Base-by-base conservation (phyloP, 768 basidiomycete genomes). In the Jaapia argillacea region DNA sequence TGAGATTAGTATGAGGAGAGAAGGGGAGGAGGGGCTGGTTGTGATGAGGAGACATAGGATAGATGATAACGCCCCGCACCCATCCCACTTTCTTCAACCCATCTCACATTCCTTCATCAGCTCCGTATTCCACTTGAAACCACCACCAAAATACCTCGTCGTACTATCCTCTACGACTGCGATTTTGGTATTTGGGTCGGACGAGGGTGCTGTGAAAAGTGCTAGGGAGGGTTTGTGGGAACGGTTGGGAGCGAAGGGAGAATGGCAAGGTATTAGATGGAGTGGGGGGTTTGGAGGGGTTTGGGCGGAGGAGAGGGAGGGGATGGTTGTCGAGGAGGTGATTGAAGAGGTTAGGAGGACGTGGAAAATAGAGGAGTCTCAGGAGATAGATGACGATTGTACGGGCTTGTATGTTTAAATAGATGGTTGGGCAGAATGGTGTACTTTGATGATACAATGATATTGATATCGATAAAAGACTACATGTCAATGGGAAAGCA, bases 211-310 rank as follows among this genome's bases (percentile, higher is more conserved):
- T 6, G 79, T 85, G n/a, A 83, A 79, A 58, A 66, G 62, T 48
- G 62, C 61, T 2, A 81, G 82, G 2, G 78, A 78, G 3, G 65
- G 56, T 20, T 56, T 84, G 35, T 84, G 76, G 57, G 54, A 60
- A 4, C n/a, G n/a, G n/a, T 62, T 83, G 23, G 66, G 67, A 6
- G 67, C 83, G 38, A 89, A 81, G 62, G 87, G 87, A 5, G 87
- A 87, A 7, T 85, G 86, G 3, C 85, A 82, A 54, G 85, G 83
- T 1, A 50, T 64, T 14, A 74, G 72, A 51, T 88, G 85, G 81
- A 86, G 85, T 48, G 85, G 86, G 7, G 81, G 87, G 57, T 72
- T 69, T 44, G 67, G 58, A 5, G 85, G 85, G 0, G 70, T 77
- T 12, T 84, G 81, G n/a, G n/a, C n/a, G 81, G 67, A 64, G 14